Percentiles rank a stretch among this genome's conserved stretches.
These are phyloP conservation scores for Lactifluus volemus DNA, from an alignment of 768 basidiomycete genomes.

Conservation along the genomic window DNA sequence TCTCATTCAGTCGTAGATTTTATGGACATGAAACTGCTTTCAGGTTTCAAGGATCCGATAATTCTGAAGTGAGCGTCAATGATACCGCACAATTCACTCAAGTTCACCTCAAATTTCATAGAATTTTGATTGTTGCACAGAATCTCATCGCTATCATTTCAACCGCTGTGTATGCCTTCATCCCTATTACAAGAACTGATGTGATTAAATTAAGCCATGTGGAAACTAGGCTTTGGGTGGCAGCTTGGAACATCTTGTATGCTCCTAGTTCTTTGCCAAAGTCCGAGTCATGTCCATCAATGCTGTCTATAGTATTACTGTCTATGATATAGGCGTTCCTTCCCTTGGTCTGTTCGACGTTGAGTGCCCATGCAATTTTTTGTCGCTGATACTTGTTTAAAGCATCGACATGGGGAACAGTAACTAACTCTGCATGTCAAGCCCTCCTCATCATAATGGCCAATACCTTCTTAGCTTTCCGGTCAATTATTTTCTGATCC, in stretches of 20 bases:
- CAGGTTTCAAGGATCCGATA: no score
- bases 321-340: background rate
- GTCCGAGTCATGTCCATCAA: background rate
- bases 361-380: background rate
- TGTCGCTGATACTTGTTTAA: background rate
- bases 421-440: background rate
- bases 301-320: background rate
- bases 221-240: background rate
- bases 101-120: no score
- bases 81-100: no score
- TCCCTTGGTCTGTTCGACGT: background rate
- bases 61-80: no score
- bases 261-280: background rate
- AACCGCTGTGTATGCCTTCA: no score
- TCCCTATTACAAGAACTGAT: no score
- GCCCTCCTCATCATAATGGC: background rate
- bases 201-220: no score
- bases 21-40: no score
- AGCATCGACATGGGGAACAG: background rate
- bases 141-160: no score
- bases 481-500: background rate
- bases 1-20: no score
- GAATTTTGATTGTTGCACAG: no score
- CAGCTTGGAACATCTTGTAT: background rate
- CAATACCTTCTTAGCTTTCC: background rate